Conservation (phyloP, 768 basidiomycete species). For the Tulasnella sp. region DNA sequence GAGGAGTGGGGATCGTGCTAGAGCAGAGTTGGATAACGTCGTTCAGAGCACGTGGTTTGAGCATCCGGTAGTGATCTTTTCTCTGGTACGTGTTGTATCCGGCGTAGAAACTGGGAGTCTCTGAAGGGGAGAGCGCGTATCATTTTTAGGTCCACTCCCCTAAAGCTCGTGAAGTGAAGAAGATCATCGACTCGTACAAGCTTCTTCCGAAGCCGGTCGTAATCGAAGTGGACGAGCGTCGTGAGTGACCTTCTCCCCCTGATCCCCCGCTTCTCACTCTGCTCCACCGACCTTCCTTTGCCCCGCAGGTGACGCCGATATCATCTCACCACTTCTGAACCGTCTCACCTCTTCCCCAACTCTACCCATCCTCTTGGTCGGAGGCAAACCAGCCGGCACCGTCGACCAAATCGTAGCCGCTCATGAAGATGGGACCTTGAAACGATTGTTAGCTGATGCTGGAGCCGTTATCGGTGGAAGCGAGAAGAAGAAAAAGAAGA, state of each 20-base stretch:
- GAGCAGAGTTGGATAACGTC: conserved; percentile 48
- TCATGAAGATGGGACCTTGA: conserved; percentile 45
- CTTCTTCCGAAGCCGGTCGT: conserved; percentile 57
- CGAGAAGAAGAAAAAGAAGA: conserved; percentile 47
- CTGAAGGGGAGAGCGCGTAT: neutral
- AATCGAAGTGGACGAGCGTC: conserved; percentile 62
- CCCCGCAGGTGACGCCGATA: conserved; percentile 48
- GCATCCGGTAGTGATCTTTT: conserved; percentile 68
- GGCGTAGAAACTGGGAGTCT: neutral
- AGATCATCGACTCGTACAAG: conserved; percentile 46
- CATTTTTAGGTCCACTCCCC: conserved; percentile 7
- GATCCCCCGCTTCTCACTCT: neutral
- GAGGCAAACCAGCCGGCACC: conserved; percentile 50
- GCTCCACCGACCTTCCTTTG: neutral
- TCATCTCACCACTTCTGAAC: conserved; percentile 52
- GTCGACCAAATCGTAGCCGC: conserved; percentile 48
- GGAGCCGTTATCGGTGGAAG: conserved; percentile 50
- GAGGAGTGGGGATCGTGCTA: conserved; percentile 37
- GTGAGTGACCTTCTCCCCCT: conserved; percentile 27
- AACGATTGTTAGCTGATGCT: conserved; percentile 42
- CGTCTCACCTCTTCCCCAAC: conserved; percentile 50
- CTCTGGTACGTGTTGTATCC: conserved; percentile 43
- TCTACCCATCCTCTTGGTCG: conserved; percentile 61
- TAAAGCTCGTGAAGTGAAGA: conserved; percentile 39
- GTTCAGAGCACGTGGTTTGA: conserved; percentile 60